These are phyloP conservation scores for Aspergillus ustus DNA, from an alignment of 2,329 filamentous ascomycete genomes.

Conservation along the genomic window DNA sequence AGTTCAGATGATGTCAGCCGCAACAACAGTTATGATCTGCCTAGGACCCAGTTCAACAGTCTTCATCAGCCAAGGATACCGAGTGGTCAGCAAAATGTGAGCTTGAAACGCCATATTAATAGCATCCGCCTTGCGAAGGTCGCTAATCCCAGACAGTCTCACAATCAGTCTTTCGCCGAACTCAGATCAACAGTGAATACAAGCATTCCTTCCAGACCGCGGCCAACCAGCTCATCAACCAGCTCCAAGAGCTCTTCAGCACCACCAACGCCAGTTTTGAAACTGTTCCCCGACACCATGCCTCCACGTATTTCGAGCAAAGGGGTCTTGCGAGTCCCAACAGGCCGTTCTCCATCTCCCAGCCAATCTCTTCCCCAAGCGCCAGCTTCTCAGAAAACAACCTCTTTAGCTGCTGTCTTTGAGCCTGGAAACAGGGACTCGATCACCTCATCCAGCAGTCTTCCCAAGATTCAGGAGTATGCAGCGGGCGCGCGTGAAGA, in stretches of 20 bases:
- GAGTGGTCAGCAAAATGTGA: constrained; percentile 13
- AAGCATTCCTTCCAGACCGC: constrained; percentile 3
- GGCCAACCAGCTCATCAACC: constrained; percentile 17
- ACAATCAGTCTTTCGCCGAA: neutral
- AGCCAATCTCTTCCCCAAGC: constrained; percentile 13
- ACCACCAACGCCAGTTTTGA: constrained; percentile 29
- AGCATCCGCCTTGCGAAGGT: neutral
- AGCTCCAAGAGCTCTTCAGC: constrained; percentile 17
- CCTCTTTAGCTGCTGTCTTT: neutral
- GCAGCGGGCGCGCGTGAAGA: neutral
- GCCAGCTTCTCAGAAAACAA: constrained; percentile 7
- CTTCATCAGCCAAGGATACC: neutral
- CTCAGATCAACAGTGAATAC: constrained; percentile 2
- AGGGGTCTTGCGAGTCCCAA: constrained; percentile 30
- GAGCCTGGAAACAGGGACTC: constrained; percentile 9
- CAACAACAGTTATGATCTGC: neutral
- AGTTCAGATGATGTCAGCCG: neutral
- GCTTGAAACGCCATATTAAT: neutral
- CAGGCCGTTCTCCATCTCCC: constrained; percentile 18
- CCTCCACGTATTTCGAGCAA: constrained; percentile 38
- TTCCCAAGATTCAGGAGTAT: neutral
- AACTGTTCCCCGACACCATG: constrained; percentile 40
- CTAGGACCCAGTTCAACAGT: neutral
- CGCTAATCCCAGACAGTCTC: constrained; percentile 17
- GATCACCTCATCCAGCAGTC: constrained; percentile 2